phyloP scores from a whole-genome alignment of 805 yeast genomes.

The Suhomyces kilbournensis region DNA sequence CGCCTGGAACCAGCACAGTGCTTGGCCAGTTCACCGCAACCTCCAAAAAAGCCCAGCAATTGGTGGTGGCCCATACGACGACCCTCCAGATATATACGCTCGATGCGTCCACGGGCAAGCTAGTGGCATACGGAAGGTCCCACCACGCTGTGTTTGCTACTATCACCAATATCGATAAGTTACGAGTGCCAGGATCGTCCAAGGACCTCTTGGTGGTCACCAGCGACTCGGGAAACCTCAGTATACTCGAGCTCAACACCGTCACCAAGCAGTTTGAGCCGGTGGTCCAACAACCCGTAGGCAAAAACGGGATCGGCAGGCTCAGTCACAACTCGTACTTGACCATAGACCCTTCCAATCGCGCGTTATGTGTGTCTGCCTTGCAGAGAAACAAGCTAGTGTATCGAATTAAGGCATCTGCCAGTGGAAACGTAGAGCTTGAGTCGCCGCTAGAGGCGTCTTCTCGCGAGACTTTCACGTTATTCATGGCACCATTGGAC shows the following conservation, averaged over 20 bases:
- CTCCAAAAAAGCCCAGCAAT: conserved; percentile 51
- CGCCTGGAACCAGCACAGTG: conserved; percentile 52
- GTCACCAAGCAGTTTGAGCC: conserved; percentile 41
- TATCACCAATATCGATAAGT: conserved; percentile 49
- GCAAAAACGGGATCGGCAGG: conserved; percentile 73
- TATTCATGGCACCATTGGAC: conserved; percentile 59
- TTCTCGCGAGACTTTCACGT: conserved; percentile 48
- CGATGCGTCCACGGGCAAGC: conserved; percentile 54
- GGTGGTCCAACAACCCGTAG: conserved; percentile 59
- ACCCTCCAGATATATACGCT: conserved; percentile 52
- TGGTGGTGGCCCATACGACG: conserved; percentile 57
- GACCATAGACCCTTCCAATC: conserved; percentile 64
- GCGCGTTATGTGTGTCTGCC: conserved; percentile 70
- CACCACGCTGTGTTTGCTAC: conserved; percentile 45
- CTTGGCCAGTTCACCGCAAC: conserved; percentile 64
- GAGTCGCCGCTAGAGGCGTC: conserved; percentile 76
- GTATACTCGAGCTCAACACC: conserved; percentile 47
- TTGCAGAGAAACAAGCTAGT: conserved; percentile 73
- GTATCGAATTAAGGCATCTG: conserved; percentile 55
- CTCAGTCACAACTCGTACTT: conserved; percentile 72
- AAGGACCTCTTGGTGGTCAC: conserved; percentile 63
- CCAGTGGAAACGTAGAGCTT: conserved; percentile 43
- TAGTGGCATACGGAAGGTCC: conserved; percentile 38
- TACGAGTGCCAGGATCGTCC: conserved; percentile 52
- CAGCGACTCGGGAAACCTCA: conserved; percentile 76